Percentiles rank a stretch among this genome's conserved stretches.
Evolutionary conservation across 352 stramenopile species (phyloP).

Genomic region (Pythium graminicola): DNA sequence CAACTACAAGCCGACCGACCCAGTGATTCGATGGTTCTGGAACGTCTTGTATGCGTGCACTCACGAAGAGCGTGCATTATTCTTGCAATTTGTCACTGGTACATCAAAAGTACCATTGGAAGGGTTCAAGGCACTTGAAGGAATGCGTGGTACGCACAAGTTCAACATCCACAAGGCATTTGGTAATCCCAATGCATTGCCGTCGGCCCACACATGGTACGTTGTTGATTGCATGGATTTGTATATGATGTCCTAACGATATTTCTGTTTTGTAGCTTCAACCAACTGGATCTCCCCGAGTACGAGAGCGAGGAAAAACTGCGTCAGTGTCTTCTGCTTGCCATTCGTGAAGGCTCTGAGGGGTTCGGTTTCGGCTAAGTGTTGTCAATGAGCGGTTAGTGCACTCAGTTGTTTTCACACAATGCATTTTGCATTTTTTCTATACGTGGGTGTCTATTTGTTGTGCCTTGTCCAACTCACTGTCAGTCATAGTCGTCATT

Average conservation of each 20-base stretch:
- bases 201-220: constrained; percentile 96
- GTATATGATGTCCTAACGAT: neutral
- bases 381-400: constrained; percentile 3
- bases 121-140: constrained; percentile 97
- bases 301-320: constrained; percentile 98
- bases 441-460: constrained; percentile 5
- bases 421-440: neutral
- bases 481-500: constrained; percentile 28
- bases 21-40: constrained; percentile 94
- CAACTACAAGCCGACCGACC: constrained; percentile 87
- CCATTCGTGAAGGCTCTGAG: constrained; percentile 96
- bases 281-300: constrained; percentile 97
- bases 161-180: constrained; percentile 99
- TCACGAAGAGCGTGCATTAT: constrained; percentile 88
- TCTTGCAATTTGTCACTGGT: constrained; percentile 92
- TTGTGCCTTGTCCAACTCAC: neutral
- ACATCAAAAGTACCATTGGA: constrained; percentile 94
- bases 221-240: constrained; percentile 10
- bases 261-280: constrained; percentile 84
- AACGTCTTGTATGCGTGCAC: constrained; percentile 87
- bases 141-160: constrained; percentile 98
- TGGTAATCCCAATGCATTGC: constrained; percentile 79
- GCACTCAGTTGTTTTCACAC: constrained; percentile 6
- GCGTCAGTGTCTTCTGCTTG: constrained; percentile 94
- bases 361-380: constrained; percentile 97